Base-by-base conservation (phyloP, 768 basidiomycete species). In the Xerocomellus dryophilus region DNA sequence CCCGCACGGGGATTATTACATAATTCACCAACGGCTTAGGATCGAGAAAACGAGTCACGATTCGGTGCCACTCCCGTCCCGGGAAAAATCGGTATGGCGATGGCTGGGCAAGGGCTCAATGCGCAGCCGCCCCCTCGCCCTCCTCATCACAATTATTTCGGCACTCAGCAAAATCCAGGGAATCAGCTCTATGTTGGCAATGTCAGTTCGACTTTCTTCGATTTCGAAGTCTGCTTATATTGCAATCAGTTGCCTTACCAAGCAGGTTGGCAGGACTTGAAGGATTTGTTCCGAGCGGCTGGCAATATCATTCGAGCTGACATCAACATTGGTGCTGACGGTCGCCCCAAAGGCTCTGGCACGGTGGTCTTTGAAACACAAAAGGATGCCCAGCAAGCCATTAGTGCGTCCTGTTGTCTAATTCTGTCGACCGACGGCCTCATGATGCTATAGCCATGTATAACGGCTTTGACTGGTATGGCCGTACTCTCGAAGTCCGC, bases 261-360 rank as follows among this genome's bases (percentile, higher is more conserved):
- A 74, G 94, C 93, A n/a, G 93, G 93, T 29, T 99, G 96, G 96
- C 96, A 99, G 69, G 96, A 98, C 69, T 75, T 98, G 51, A 98
- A 98, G 67, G 96, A 98, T 71, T 76, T 98, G 27, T 98, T 98
- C 86, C 86, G 96, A 51, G 84, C 91, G 27, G 91, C 96, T 42
- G 96, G 96, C 7, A 90, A 92, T 66, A 95, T 99, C 61, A 84
- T 98, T 59, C 85, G 96, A 43, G 93, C 96, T 51, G 96, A 98
- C 69, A 93, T 98, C 58, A 94, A 95, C 61, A 88, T 96, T 53
- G 92, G 90, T 54, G 84, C 86, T 20, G 93, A 97, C 70, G 95
- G 95, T 25, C 82, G 86, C 12, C 94, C 96, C 15, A 96, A 97
- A 69, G 96, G 96, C 20, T 96, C 91, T 47, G 96, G 96, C n/a